phyloP scores from a whole-genome alignment of 352 stramenopile genomes.

The Pythium aristosporum region DNA sequence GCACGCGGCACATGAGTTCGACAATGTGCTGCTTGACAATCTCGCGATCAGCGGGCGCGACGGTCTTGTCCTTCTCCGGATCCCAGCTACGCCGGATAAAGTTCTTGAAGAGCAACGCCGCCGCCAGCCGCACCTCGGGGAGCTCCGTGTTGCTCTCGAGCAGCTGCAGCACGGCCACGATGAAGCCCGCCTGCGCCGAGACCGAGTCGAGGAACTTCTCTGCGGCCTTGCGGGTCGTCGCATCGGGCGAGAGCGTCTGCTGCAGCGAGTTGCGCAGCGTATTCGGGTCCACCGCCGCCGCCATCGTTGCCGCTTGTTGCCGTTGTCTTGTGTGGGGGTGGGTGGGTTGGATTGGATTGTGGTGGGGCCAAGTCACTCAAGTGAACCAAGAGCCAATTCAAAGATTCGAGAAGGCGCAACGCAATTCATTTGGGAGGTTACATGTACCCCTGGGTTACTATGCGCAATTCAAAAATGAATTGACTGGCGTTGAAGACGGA shows the following conservation, averaged over 20 bases:
- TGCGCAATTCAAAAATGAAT: conserved; percentile 16
- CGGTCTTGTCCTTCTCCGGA: conserved; percentile 72
- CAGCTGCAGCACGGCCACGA: conserved; percentile 69
- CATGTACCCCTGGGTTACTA: conserved; percentile 1
- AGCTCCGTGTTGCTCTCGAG: conserved; percentile 63
- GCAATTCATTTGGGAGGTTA: conserved; percentile 2
- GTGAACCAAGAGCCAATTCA: conserved; percentile 10
- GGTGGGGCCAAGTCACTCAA: conserved; percentile 19
- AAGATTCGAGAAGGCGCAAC: conserved; percentile 7
- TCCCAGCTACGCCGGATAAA: conserved; percentile 98
- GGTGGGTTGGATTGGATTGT: conserved; percentile 11
- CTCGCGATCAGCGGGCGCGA: conserved; percentile 85
- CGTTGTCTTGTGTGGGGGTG: neutral
- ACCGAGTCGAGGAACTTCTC: conserved; percentile 68
- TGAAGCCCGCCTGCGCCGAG: conserved; percentile 63
- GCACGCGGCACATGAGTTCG: conserved; percentile 97
- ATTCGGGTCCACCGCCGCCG: conserved; percentile 44
- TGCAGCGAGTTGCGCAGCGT: conserved; percentile 75
- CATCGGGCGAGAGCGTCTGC: conserved; percentile 74
- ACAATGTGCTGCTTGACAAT: conserved; percentile 98
- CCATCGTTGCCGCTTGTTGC: conserved; percentile 33
- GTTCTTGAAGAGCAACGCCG: conserved; percentile 96
- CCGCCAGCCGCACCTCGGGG: conserved; percentile 66
- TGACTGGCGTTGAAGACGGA: conserved; percentile 10
- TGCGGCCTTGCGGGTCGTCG: conserved; percentile 64